Evolutionary conservation across 345 rosid species (phyloP).

Genomic region (Pistacia vera): DNA sequence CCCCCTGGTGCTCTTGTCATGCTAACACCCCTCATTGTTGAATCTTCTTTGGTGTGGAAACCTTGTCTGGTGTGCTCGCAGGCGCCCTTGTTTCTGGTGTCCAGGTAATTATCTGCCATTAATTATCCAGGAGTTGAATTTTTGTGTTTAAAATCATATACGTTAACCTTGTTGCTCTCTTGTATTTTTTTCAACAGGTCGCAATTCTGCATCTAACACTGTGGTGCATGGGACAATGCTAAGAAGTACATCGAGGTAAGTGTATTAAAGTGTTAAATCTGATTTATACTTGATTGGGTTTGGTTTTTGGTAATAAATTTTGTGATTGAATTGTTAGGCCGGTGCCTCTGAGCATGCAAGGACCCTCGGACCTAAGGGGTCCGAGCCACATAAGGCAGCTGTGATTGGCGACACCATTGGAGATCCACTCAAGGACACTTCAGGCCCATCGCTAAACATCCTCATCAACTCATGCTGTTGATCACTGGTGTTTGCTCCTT

Average conservation of each 20-base stretch:
- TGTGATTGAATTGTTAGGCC: conserved; percentile 34
- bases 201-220: conserved; percentile 64
- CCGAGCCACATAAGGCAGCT: conserved; percentile 74
- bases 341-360: conserved; percentile 74
- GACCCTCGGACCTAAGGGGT: conserved; percentile 65
- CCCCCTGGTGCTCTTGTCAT: conserved; percentile 72
- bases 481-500: conserved; percentile 76
- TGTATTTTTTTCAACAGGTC: conserved; percentile 32
- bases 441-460: conserved; percentile 77
- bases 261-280: background rate
- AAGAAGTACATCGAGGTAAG: conserved; percentile 55
- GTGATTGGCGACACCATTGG: conserved; percentile 76
- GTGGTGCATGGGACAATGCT: conserved; percentile 65
- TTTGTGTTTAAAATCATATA: background rate
- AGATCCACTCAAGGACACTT: conserved; percentile 75
- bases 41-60: conserved; percentile 56
- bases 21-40: conserved; percentile 62
- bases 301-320: background rate
- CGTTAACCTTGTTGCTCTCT: background rate
- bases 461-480: conserved; percentile 78
- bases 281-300: background rate
- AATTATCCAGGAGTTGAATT: too few species aligned
- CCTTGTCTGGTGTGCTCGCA: conserved; percentile 60
- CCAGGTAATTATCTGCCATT: conserved; percentile 34
- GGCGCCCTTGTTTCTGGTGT: conserved; percentile 68